These are phyloP conservation scores for Fomitopsis serialis DNA, from an alignment of 768 basidiomycete genomes.

Conservation along the genomic window DNA sequence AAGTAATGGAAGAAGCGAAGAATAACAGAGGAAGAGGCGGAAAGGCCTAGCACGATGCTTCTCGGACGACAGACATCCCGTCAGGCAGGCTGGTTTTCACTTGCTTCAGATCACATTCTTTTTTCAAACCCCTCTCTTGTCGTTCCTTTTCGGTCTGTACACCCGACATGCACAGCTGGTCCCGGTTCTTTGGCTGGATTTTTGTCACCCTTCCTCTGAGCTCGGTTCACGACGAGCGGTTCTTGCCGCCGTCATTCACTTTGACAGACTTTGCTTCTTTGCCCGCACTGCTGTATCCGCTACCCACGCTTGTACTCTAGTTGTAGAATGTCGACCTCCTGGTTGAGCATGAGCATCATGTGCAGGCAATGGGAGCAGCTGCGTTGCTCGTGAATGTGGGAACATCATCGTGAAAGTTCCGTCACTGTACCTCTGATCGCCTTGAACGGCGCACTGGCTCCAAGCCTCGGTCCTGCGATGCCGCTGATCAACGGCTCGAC, in stretches of 20 bases:
- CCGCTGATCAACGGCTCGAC: too few relatives aligned
- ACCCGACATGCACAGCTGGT: conserved; percentile 17
- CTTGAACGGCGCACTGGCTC: too few relatives aligned
- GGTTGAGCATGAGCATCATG: too few relatives aligned
- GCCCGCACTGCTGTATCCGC: not conserved
- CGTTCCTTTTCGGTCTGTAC: conserved; percentile 12
- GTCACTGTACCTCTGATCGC: too few relatives aligned
- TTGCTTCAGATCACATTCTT: conserved; percentile 12
- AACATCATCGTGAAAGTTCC: too few relatives aligned
- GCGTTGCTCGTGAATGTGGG: too few relatives aligned
- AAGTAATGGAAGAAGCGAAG: conserved; percentile 63
- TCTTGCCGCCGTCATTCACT: not conserved
- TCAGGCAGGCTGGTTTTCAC: conserved; percentile 18
- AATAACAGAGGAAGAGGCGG: conserved; percentile 54
- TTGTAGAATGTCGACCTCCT: not conserved
- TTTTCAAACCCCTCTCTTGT: conserved; percentile 10
- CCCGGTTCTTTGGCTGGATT: not conserved
- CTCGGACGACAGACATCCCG: conserved; percentile 18
- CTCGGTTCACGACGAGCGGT: not conserved
- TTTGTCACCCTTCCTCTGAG: not conserved
- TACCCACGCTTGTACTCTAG: not conserved
- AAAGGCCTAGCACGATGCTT: conserved; percentile 40
- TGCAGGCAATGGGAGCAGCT: too few relatives aligned
- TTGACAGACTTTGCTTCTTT: not conserved
- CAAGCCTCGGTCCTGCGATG: too few relatives aligned